Evolutionary conservation across 73 alveolate species (phyloP), one percentile per base, ranked within the genome.

Genomic region (Diophrys appendiculata): DNA sequence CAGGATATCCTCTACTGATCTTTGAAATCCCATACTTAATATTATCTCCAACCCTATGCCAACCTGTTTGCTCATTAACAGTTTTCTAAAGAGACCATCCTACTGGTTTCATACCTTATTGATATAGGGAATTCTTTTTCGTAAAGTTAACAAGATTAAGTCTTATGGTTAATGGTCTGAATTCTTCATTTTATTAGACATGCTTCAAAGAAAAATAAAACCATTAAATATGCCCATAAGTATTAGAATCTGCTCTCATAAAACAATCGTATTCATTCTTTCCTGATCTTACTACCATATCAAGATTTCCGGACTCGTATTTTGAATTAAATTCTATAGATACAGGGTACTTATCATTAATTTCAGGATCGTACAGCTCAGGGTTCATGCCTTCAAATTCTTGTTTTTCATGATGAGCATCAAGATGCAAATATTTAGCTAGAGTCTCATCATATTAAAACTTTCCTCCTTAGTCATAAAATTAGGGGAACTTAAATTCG

Each of bases 211-310:
- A 70, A 78, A 94, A 94, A 82, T 91, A 91, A 80, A 90, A 94
- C 96, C 98, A 94, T 83, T 90, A 91, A 54, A 91, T 82, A 77
- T 91, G 92, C 33, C 98, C 98, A 33, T 82, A 71, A 0, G 98
- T 87, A 77, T 94, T 94, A 35, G 98, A 83, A 65, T 94, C 98
- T 33, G 84, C 91, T 72, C 95, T 81, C 74, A 94, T 78, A 80
- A 82, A 94, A 27, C 93, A 80, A 70, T 90, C 92, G 80, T 94
- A 94, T 31, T 95, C 91, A 78, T 90, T 82, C 68, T 92, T 89
- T 33, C 55, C 85, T 1, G 81, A 70, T 27, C 74, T 69, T 25
- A 80, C 69, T 0, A 87, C 95, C 73, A 70, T 64, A 71, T 88
- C 95, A 30, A 88, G 64, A 65, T 88, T 88, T 14, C 95, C 95